These are phyloP conservation scores for Lachancea lanzarotensis DNA, from an alignment of 805 yeast species.

Conservation along the genomic window DNA sequence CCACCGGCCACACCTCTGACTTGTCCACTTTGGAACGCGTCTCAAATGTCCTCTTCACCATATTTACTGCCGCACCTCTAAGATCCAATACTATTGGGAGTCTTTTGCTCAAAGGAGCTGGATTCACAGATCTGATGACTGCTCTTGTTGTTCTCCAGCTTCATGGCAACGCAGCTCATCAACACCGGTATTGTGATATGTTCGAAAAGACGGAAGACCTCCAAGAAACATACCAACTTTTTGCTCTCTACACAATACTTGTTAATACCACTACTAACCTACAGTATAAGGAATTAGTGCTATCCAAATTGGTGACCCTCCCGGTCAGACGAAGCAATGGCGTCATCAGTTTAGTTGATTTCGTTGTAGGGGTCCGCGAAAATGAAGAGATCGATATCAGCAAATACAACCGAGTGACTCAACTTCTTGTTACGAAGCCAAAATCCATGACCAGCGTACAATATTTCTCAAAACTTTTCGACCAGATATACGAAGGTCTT, in stretches of 20 bases:
- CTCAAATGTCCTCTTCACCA: conserved; percentile 15
- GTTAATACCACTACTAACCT: conserved; percentile 43
- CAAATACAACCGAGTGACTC: conserved; percentile 61
- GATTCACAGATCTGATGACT: conserved; percentile 53
- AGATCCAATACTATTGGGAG: conserved; percentile 25
- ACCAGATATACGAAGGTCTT: conserved; percentile 56
- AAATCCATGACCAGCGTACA: conserved; percentile 36
- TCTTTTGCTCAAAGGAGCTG: conserved; percentile 57
- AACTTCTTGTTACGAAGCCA: conserved; percentile 61
- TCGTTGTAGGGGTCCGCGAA: conserved; percentile 70
- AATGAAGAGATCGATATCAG: conserved; percentile 55
- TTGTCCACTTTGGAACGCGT: conserved; percentile 13
- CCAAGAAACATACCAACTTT: conserved; percentile 64
- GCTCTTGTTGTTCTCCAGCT: conserved; percentile 38
- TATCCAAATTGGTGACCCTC: conserved; percentile 45
- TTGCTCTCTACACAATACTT: conserved; percentile 52
- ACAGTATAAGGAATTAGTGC: conserved; percentile 42
- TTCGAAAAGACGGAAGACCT: conserved; percentile 34
- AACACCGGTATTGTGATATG: conserved; percentile 19
- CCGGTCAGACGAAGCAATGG: conserved; percentile 63
- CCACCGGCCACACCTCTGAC: conserved; percentile 11
- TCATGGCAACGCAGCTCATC: conserved; percentile 20
- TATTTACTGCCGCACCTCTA: conserved; percentile 17
- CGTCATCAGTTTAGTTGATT: conserved; percentile 65
- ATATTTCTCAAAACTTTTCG: conserved; percentile 55